Base-by-base conservation (phyloP, 2,329 filamentous ascomycete genomes). In the Pyricularia grisea region DNA sequence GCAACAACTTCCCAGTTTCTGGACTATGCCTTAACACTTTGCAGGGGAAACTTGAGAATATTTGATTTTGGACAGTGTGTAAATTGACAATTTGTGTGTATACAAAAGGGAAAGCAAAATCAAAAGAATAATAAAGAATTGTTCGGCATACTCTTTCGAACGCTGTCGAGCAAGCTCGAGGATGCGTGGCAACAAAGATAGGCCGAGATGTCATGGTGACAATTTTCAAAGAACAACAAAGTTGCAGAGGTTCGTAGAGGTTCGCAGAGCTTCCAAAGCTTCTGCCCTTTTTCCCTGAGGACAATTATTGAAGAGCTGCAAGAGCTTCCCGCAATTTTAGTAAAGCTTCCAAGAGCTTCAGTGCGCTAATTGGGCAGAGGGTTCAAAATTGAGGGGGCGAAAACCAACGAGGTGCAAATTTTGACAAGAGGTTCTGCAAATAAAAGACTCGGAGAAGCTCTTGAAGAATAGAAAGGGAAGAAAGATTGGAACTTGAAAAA, bases 101-200 rank as follows among this genome's bases (percentile, higher is more conserved):
- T 61, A 61, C 2, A 61, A 61, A 17, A 27, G 0, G 30, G n/a
- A n/a, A 30, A 11, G 1, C 4, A 28, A 30, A 63, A 28, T 3
- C 2, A 30, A 63, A 31, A 30, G 30, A 31, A 63, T 28, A 63
- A 63, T 1, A 20, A 20, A 28, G 27, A 28, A 30, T 67, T 28
- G 61, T 67, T 69, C 17, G 33, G 81, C 85, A 76, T 84, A 96
- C 94, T 80, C 94, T 86, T 84, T 99, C 95, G 82, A 98, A 99
- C 33, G 95, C 95, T 66, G 95, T 98, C 69, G 94, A 97, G 83
- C 94, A 97, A 72, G 94, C 93, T 80, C 95, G 87, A 50, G 95
- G 95, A 80, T 98, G 94, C 75, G 95, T 98, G 70, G 90, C 93
- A 76, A 95, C 89, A 78, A 98, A 98, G 78, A 98, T 92, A 58